Percentiles rank a stretch among this genome's conserved stretches.
These are phyloP conservation scores for Aeschynomene evenia DNA, from an alignment of 306 rosid species.

Conservation along the genomic window DNA sequence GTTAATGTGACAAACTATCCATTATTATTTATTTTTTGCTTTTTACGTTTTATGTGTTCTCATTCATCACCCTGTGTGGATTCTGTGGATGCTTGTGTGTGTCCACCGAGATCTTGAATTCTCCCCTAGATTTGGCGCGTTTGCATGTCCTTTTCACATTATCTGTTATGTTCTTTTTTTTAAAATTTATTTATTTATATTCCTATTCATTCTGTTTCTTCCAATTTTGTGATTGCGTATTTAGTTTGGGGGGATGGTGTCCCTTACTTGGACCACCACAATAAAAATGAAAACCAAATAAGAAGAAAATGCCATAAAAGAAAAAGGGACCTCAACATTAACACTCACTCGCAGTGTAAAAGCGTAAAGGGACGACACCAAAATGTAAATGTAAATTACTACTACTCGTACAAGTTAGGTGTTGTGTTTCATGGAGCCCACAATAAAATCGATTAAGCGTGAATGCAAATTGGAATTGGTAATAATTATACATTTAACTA, in stretches of 20 bases:
- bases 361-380: background rate
- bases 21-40: background rate
- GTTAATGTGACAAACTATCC: background rate
- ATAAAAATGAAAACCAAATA: background rate
- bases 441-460: background rate
- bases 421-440: slow-evolving; percentile 2
- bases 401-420: too few species aligned
- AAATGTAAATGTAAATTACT: too few species aligned
- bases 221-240: background rate
- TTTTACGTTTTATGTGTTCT: background rate
- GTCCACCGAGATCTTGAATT: slow-evolving; percentile 14
- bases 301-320: background rate
- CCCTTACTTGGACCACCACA: background rate
- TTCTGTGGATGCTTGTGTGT: slow-evolving; percentile 17
- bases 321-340: background rate
- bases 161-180: background rate
- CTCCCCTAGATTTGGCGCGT: slow-evolving; percentile 22
- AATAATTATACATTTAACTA: too few species aligned
- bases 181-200: too few species aligned
- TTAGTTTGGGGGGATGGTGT: background rate
- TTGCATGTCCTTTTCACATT: slow-evolving; percentile 11
- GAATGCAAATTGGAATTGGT: slow-evolving; percentile 29
- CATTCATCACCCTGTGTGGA: background rate
- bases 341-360: slow-evolving; percentile 6
- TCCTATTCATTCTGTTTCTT: background rate